phyloP scores from a whole-genome alignment of 371 early-diverging fungal genomes.

The Caulochytrium protostelioides region DNA sequence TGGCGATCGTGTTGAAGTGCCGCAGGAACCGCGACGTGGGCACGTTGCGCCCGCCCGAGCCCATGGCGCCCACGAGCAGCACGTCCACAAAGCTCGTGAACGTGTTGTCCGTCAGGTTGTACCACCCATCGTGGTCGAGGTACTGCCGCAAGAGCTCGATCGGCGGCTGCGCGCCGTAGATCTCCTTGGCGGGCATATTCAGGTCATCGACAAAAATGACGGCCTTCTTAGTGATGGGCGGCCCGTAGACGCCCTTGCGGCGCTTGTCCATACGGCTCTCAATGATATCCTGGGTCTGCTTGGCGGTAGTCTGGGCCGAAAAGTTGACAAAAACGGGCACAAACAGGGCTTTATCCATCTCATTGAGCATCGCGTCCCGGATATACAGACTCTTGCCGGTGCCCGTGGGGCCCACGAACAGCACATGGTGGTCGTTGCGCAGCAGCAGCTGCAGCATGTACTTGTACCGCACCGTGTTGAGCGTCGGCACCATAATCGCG shows the following conservation, averaged over 20 bases:
- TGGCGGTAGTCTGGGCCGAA: conserved; percentile 27
- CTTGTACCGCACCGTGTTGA: conserved; percentile 24
- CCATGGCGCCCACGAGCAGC: conserved; percentile 31
- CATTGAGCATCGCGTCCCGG: conserved; percentile 19
- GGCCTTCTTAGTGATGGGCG: conserved; percentile 19
- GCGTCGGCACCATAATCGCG: conserved; percentile 26
- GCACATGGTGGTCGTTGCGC: conserved; percentile 14
- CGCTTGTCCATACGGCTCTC: conserved; percentile 29
- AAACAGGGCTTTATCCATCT: conserved; percentile 14
- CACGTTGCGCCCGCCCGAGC: conserved; percentile 24
- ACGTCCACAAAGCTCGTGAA: conserved; percentile 26
- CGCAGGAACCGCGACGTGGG: conserved; percentile 19
- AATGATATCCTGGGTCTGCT: conserved; percentile 27
- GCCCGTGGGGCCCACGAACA: conserved; percentile 29
- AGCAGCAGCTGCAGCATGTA: conserved; percentile 20
- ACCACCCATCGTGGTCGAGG: conserved; percentile 34
- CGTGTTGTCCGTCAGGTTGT: conserved; percentile 18
- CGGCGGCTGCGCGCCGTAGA: conserved; percentile 29
- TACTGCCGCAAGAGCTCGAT: conserved; percentile 29
- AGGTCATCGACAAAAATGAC: conserved; percentile 30
- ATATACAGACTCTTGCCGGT: conserved; percentile 31
- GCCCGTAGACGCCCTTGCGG: conserved; percentile 25
- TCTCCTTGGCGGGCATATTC: conserved; percentile 28
- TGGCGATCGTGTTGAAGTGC: conserved; percentile 25
- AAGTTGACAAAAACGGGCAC: conserved; percentile 23